Conservation (phyloP, 495 filamentous ascomycete species). For the Daldinia grandis region DNA sequence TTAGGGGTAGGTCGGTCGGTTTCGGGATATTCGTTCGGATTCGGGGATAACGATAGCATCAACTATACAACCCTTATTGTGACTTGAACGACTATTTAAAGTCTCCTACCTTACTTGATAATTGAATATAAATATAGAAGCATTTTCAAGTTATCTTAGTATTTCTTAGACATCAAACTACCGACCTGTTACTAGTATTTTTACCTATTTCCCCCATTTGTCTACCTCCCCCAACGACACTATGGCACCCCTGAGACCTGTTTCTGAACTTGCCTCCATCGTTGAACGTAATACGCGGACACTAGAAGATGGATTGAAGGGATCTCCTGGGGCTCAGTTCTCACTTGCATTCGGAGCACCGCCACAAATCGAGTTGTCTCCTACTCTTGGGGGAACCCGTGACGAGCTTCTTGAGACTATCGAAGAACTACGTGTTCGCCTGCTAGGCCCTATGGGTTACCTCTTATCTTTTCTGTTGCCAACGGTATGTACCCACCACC, state of each 20-base stretch:
- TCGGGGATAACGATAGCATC: slow-evolving; percentile 12
- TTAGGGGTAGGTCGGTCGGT: slow-evolving; percentile 3
- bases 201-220: background rate
- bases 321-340: slow-evolving; percentile 29
- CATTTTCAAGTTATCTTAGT: background rate
- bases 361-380: slow-evolving; percentile 12
- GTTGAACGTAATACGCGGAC: slow-evolving; percentile 26
- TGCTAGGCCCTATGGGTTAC: slow-evolving; percentile 34
- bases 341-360: slow-evolving; percentile 33
- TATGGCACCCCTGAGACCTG: slow-evolving; percentile 36
- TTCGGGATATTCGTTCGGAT: slow-evolving; percentile 35
- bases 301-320: slow-evolving; percentile 31
- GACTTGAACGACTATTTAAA: slow-evolving; percentile 24
- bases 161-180: background rate
- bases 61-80: background rate
- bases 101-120: background rate
- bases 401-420: slow-evolving; percentile 35
- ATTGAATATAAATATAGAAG: background rate
- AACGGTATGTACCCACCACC: slow-evolving; percentile 14
- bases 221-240: slow-evolving; percentile 4
- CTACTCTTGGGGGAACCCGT: slow-evolving; percentile 21
- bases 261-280: slow-evolving; percentile 42
- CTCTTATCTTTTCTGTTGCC: slow-evolving; percentile 19
- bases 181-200: background rate
- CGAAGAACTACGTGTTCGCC: slow-evolving; percentile 36